Percentiles rank a stretch among this genome's conserved stretches.
Evolutionary conservation across 352 stramenopile genomes (phyloP).

Genomic region (Pythium sp.): DNA sequence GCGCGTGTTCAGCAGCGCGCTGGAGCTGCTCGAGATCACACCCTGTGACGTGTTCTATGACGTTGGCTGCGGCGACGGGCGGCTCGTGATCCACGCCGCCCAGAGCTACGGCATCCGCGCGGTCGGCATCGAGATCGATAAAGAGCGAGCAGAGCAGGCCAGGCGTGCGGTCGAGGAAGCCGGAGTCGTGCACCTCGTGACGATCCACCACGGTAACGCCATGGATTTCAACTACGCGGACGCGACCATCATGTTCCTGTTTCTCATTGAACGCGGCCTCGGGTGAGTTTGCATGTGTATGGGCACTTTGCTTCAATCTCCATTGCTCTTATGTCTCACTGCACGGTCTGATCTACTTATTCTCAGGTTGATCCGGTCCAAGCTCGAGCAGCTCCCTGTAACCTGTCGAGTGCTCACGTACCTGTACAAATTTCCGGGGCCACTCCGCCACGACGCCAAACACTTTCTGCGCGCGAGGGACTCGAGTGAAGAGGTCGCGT

Average conservation of each 20-base stretch:
- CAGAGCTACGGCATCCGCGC: conserved; percentile 42
- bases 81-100: conserved; percentile 64
- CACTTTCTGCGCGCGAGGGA: conserved; percentile 53
- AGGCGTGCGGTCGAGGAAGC: conserved; percentile 19
- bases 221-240: conserved; percentile 64
- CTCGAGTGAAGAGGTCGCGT: conserved; percentile 36
- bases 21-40: conserved; percentile 43
- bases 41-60: conserved; percentile 65
- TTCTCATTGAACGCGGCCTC: conserved; percentile 72
- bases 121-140: conserved; percentile 69
- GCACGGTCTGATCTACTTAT: background rate
- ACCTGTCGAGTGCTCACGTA: conserved; percentile 71
- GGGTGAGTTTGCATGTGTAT: conserved; percentile 26
- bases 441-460: conserved; percentile 28
- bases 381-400: conserved; percentile 37
- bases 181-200: conserved; percentile 50
- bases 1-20: conserved; percentile 49
- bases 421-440: conserved; percentile 61
- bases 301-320: background rate
- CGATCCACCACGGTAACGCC: conserved; percentile 64
- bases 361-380: conserved; percentile 45
- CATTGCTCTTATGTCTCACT: conserved; percentile 6
- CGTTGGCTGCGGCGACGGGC: conserved; percentile 75
- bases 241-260: conserved; percentile 76
- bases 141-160: conserved; percentile 33